phyloP scores from a whole-genome alignment of 306 rosid species.

The Vigna hirtella region DNA sequence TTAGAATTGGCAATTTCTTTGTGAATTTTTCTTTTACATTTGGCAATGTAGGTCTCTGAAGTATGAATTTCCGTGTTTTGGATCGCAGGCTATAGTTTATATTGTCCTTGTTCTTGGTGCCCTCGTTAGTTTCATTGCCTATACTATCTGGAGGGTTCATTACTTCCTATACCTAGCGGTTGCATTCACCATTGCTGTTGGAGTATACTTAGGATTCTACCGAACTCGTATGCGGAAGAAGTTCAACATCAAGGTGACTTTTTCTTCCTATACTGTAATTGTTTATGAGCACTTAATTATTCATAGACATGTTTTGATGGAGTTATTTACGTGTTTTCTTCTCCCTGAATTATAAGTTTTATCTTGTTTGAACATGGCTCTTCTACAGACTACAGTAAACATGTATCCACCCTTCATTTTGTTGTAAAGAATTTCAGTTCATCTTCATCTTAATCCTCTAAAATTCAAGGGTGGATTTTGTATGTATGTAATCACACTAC shows the following conservation, averaged over 20 bases:
- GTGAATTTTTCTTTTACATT: not conserved
- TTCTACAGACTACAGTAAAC: too few relatives aligned
- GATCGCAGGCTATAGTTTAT: constrained; percentile 73
- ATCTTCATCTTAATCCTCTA: too few relatives aligned
- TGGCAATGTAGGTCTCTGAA: constrained; percentile 19
- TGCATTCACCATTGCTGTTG: constrained; percentile 65
- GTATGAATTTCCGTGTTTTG: constrained; percentile 30
- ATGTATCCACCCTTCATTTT: too few relatives aligned
- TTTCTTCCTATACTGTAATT: not conserved
- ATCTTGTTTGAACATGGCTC: too few relatives aligned
- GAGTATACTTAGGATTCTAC: constrained; percentile 81
- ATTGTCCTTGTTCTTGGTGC: constrained; percentile 60
- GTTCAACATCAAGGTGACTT: constrained; percentile 88
- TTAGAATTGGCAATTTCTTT: constrained; percentile 15
- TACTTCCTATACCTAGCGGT: constrained; percentile 76
- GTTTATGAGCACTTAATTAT: constrained; percentile 21
- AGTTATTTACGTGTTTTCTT: too few relatives aligned
- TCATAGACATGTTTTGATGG: not conserved
- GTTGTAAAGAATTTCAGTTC: too few relatives aligned
- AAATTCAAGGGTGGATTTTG: too few relatives aligned
- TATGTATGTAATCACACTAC: not conserved
- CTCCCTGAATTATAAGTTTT: too few relatives aligned
- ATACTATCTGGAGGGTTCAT: constrained; percentile 62
- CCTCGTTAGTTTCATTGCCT: constrained; percentile 69
- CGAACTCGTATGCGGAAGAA: constrained; percentile 85